Evolutionary conservation across 2,329 filamentous ascomycete genomes (phyloP).

Genomic region (Graphilbum sp.): DNA sequence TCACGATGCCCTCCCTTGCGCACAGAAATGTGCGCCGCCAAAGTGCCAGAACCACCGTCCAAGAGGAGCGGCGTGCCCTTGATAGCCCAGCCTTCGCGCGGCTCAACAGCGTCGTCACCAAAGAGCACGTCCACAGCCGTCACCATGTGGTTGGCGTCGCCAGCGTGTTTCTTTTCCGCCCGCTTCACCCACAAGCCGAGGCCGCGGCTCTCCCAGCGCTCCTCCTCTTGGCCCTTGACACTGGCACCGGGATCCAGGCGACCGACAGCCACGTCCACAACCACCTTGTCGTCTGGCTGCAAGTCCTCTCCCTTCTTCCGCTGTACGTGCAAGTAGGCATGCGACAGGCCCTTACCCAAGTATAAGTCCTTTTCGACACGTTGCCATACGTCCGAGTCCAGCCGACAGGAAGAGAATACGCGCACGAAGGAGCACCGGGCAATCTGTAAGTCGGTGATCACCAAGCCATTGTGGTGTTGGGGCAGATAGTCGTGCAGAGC

Average conservation of each 20-base stretch:
- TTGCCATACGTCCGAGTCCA: slow-evolving; percentile 59
- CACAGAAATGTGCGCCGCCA: slow-evolving; percentile 61
- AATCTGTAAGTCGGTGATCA: slow-evolving; percentile 75
- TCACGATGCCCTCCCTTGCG: slow-evolving; percentile 53
- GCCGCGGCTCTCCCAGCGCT: slow-evolving; percentile 62
- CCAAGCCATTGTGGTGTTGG: slow-evolving; percentile 64
- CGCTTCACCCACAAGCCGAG: slow-evolving; percentile 72
- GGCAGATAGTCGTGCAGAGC: slow-evolving; percentile 79
- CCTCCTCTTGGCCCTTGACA: slow-evolving; percentile 32
- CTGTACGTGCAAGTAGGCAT: slow-evolving; percentile 67
- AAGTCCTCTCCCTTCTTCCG: slow-evolving; percentile 79
- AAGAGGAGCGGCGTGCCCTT: slow-evolving; percentile 59
- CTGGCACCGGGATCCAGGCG: slow-evolving; percentile 50
- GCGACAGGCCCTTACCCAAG: slow-evolving; percentile 57
- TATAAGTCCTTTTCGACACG: slow-evolving; percentile 83
- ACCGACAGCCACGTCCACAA: slow-evolving; percentile 63
- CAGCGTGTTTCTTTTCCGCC: slow-evolving; percentile 53
- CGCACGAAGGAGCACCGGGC: slow-evolving; percentile 62
- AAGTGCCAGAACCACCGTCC: slow-evolving; percentile 41
- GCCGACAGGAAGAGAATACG: slow-evolving; percentile 56
- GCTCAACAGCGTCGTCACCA: slow-evolving; percentile 81
- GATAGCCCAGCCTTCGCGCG: slow-evolving; percentile 69
- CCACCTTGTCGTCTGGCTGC: slow-evolving; percentile 54
- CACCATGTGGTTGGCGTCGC: slow-evolving; percentile 57
- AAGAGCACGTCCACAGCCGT: slow-evolving; percentile 79